Conservation (phyloP, 441 rosid species). For the Eutrema salsugineum region DNA sequence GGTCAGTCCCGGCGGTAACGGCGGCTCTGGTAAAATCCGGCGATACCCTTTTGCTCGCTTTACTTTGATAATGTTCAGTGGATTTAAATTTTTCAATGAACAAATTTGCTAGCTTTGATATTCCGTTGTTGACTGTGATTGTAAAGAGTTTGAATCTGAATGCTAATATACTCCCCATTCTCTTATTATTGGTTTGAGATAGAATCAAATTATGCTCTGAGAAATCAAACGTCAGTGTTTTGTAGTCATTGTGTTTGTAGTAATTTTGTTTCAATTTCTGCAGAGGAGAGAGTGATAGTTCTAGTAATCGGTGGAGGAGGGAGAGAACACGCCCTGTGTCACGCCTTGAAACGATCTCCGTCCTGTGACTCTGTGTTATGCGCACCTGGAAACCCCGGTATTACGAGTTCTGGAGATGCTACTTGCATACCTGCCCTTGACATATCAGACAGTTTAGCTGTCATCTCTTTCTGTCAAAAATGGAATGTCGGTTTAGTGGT, state of each 20-base stretch:
- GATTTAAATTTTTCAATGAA: not conserved
- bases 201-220: not conserved
- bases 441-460: conserved; percentile 56
- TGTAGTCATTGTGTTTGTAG: not conserved
- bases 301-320: conserved; percentile 97
- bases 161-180: not conserved
- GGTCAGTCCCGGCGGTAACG: conserved; percentile 2
- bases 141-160: not conserved
- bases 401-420: conserved; percentile 75
- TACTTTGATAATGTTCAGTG: not conserved
- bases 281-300: conserved; percentile 64
- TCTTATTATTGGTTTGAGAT: not conserved
- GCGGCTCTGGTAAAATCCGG: conserved; percentile 37
- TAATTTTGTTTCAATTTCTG: conserved; percentile 4
- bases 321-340: conserved; percentile 91
- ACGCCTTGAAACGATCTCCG: conserved; percentile 73
- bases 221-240: not conserved
- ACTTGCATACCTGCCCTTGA: conserved; percentile 76
- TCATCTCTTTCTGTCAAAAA: conserved; percentile 62
- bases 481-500: conserved; percentile 75
- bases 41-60: conserved; percentile 4
- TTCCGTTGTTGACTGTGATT: not conserved
- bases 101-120: not conserved
- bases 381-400: conserved; percentile 92
- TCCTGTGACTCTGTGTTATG: conserved; percentile 74